phyloP scores from a whole-genome alignment of 169 alveolate species.

The Plasmodium relictum region DNA sequence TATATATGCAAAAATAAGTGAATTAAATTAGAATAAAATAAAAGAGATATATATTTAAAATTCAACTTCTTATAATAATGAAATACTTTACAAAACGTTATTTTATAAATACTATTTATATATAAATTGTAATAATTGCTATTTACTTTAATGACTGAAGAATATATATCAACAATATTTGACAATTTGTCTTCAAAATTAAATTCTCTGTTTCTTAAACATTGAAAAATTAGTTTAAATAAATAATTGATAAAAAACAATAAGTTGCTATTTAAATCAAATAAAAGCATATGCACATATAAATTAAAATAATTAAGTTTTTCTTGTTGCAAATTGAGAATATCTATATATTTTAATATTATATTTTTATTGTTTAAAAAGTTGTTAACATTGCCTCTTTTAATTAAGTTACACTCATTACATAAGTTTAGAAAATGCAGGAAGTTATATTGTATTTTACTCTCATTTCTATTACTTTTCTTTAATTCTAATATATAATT shows the following conservation, averaged over 20 bases:
- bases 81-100: slow-evolving; percentile 25
- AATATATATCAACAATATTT: slow-evolving; percentile 59
- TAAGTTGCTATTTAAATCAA: slow-evolving; percentile 57
- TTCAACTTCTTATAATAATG: slow-evolving; percentile 39
- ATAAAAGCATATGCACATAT: slow-evolving; percentile 75
- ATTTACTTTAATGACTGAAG: slow-evolving; percentile 53
- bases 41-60: slow-evolving; percentile 65
- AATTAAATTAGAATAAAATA: slow-evolving; percentile 73
- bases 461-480: background rate
- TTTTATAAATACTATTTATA: slow-evolving; percentile 24
- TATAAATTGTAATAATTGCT: slow-evolving; percentile 33
- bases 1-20: slow-evolving; percentile 60
- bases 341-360: slow-evolving; percentile 25
- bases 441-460: slow-evolving; percentile 5
- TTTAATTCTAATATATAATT: background rate
- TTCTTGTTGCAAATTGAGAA: background rate
- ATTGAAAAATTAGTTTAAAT: slow-evolving; percentile 18
- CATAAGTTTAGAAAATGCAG: slow-evolving; percentile 58
- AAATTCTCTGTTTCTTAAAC: slow-evolving; percentile 12
- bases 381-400: slow-evolving; percentile 11
- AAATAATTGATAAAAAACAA: slow-evolving; percentile 21
- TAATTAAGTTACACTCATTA: slow-evolving; percentile 52
- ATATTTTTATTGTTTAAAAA: slow-evolving; percentile 49
- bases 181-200: slow-evolving; percentile 10
- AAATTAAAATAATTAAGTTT: slow-evolving; percentile 20